Percentiles rank a stretch among this genome's conserved stretches.
Evolutionary conservation across 805 yeast genomes (phyloP).

Genomic region (Pichia manshurica): DNA sequence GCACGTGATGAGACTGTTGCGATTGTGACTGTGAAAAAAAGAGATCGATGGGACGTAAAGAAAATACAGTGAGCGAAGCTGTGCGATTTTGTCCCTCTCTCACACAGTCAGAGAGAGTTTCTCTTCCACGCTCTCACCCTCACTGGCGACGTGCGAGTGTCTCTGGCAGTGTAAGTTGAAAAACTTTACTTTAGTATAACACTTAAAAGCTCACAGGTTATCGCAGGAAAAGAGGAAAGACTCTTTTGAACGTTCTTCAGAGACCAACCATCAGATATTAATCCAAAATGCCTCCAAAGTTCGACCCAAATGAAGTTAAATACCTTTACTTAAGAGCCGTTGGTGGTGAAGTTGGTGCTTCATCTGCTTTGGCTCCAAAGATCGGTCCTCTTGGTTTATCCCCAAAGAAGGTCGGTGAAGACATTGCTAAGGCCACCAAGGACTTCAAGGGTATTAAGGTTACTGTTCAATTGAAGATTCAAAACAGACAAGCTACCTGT

Average conservation of each 20-base stretch:
- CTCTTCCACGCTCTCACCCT: neutral
- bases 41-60: no score
- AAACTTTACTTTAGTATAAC: neutral
- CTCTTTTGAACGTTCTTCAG: neutral
- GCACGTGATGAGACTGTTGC: neutral
- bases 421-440: conserved; percentile 99
- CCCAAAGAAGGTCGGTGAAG: conserved; percentile 99
- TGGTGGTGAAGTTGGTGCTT: conserved; percentile 99
- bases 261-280: neutral
- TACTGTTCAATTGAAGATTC: conserved; percentile 96
- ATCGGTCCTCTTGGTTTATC: conserved; percentile 99
- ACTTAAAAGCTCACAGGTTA: neutral
- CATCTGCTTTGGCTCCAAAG: conserved; percentile 99
- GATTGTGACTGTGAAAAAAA: conserved; percentile 5
- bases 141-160: neutral
- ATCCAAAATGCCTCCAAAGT: conserved; percentile 87
- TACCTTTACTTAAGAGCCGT: conserved; percentile 98
- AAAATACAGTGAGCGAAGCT: no score
- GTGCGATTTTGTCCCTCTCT: neutral
- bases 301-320: conserved; percentile 98
- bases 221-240: neutral
- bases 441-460: conserved; percentile 99
- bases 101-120: no score
- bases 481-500: conserved; percentile 99
- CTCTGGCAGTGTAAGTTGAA: neutral